Evolutionary conservation across 2,329 filamentous ascomycete genomes (phyloP).

Genomic region (Lasiodiplodia theobromae): DNA sequence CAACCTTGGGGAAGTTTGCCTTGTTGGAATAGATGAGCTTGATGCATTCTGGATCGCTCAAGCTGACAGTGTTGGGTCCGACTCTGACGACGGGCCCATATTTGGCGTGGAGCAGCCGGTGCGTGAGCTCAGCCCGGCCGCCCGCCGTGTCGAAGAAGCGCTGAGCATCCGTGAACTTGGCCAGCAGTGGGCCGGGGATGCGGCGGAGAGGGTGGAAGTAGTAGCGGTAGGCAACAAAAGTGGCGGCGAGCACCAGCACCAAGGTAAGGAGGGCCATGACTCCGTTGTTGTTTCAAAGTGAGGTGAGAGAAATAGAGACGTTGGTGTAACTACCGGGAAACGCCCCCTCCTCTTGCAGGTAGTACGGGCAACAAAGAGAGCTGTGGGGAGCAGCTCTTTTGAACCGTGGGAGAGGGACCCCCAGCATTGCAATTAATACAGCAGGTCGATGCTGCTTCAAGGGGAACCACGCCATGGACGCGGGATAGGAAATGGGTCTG

Average conservation of each 20-base stretch:
- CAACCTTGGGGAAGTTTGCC: conserved; percentile 42
- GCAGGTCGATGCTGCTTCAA: background rate
- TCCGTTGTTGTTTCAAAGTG: background rate
- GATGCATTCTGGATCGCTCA: conserved; percentile 40
- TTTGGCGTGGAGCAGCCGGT: conserved; percentile 40
- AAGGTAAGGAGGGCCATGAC: conserved; percentile 17
- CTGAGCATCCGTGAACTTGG: conserved; percentile 45
- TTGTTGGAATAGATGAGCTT: conserved; percentile 44
- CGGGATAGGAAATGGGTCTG: background rate
- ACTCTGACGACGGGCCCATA: conserved; percentile 41
- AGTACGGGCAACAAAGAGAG: background rate
- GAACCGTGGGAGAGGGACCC: background rate
- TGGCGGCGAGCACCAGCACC: conserved; percentile 21
- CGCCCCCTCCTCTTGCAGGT: background rate
- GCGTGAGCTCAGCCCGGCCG: conserved; percentile 41
- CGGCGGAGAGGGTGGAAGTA: conserved; percentile 19
- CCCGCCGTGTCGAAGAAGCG: conserved; percentile 40
- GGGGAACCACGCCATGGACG: background rate
- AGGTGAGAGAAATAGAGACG: background rate
- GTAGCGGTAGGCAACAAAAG: conserved; percentile 10
- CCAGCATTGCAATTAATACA: conserved; percentile 6
- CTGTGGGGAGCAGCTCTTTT: background rate
- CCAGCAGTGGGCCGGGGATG: conserved; percentile 43
- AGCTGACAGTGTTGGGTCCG: conserved; percentile 41
- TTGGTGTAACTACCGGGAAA: background rate